These are phyloP conservation scores for Clarireedia monteithiana DNA, from an alignment of 2,329 filamentous ascomycete genomes.

Conservation along the genomic window DNA sequence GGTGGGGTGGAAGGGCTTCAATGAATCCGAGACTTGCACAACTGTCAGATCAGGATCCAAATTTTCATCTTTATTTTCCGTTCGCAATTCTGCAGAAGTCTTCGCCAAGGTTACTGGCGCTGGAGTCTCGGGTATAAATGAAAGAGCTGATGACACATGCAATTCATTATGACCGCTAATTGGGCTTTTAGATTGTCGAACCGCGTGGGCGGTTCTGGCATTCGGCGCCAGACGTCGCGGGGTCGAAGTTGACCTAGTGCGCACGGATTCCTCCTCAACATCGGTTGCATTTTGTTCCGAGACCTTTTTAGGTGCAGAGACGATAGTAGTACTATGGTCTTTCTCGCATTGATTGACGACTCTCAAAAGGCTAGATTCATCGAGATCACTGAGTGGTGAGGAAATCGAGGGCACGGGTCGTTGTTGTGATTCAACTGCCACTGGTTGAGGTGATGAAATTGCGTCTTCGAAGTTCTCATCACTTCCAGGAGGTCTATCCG, in stretches of 20 bases:
- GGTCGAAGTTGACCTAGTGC: neutral
- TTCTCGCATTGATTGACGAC: constrained; percentile 19
- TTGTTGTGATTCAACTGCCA: neutral
- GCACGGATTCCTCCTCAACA: neutral
- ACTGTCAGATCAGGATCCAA: constrained; percentile 17
- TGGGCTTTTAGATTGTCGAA: neutral
- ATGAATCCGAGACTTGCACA: constrained; percentile 15
- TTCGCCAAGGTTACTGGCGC: constrained; percentile 1
- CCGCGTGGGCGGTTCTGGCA: neutral
- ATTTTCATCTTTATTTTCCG: constrained; percentile 10
- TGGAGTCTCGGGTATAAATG: constrained; percentile 25
- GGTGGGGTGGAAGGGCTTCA: neutral
- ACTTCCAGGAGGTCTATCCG: constrained; percentile 16
- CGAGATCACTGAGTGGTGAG: constrained; percentile 20
- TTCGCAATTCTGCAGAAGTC: neutral
- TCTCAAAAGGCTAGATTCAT: constrained; percentile 26
- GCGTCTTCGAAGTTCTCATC: constrained; percentile 24
- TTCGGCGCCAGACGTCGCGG: neutral
- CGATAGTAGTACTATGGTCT: neutral
- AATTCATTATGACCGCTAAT: neutral
- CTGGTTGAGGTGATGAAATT: constrained; percentile 17
- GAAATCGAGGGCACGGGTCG: neutral
- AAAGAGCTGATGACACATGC: constrained; percentile 15
- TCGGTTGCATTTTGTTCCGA: neutral
- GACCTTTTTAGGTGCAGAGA: neutral